A percentile compares a stretch with the other conserved stretches of the same genome.
Conservation (phyloP, 148 eudicot genomes). For the Chenopodium formosanum region DNA sequence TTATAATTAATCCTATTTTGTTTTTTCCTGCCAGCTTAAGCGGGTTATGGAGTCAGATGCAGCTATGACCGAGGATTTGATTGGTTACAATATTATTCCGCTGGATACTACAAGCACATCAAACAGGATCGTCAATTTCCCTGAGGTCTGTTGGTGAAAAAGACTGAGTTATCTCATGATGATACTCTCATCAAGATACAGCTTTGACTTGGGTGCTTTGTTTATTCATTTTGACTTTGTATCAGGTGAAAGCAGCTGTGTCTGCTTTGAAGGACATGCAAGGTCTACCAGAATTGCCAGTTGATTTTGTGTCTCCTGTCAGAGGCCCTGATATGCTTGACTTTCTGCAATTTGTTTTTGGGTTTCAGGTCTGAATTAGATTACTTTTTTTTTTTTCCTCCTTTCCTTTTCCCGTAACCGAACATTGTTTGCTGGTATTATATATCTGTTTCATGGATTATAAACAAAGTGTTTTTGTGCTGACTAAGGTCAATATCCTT, state of each 20-base stretch:
- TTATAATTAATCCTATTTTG: constrained; percentile 1
- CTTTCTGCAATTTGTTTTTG: constrained; percentile 89
- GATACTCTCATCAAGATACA: background rate
- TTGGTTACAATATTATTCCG: constrained; percentile 93
- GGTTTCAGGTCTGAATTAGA: constrained; percentile 72
- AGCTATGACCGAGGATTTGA: constrained; percentile 89
- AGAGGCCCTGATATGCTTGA: constrained; percentile 85
- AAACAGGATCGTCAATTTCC: constrained; percentile 66
- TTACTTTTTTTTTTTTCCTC: background rate
- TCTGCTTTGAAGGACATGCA: constrained; percentile 65
- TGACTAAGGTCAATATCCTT: too few species aligned
- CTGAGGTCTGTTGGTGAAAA: constrained; percentile 59
- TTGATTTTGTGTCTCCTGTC: constrained; percentile 53
- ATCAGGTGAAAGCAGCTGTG: constrained; percentile 85
- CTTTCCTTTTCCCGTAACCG: background rate
- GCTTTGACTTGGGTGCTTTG: constrained; percentile 13
- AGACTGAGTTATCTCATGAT: background rate
- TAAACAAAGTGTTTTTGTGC: too few species aligned
- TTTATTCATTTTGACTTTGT: constrained; percentile 16
- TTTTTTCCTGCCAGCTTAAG: constrained; percentile 55
- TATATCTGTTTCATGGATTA: too few species aligned
- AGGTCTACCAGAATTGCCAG: constrained; percentile 74
- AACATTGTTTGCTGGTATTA: background rate
- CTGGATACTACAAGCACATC: constrained; percentile 63
- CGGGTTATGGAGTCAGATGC: constrained; percentile 94